Evolutionary conservation across 371 early-diverging fungal species (phyloP), one percentile per base, ranked within the genome.

Genomic region (Syncephalis fuscata): DNA sequence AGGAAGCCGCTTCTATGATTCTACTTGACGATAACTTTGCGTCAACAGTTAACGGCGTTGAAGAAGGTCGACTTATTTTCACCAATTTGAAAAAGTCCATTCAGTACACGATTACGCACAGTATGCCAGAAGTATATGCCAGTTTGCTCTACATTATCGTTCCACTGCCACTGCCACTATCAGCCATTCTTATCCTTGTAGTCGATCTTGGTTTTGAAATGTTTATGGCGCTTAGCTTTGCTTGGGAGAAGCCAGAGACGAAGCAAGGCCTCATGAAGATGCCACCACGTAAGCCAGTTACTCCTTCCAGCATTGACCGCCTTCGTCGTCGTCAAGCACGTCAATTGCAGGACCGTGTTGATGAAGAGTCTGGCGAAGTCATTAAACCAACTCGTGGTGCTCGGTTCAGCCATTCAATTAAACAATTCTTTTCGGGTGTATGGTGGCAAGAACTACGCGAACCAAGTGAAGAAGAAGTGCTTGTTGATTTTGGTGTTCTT

Each of bases 1-100:
- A 98, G 63, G 92, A 96, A 52, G 93, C 95, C 9, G 94, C 98
- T 16, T 74, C 88, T 40, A 96, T 98, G 91, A 88, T 98, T 52
- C 62, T 98, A 49, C 58, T 93, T 22, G 92, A 95, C 62, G 92
- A 49, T 51, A 56, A 58, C 23, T 54, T 53, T 50, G 55, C 55
- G 23, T 50, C 55, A 15, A 48, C 62, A 7, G 48, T 53, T 4
- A 42, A 51, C 14, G 54, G 54, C 22, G 48, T 60, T 32, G 60
- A 83, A 59, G 91, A 94, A 59, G 95, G 95, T 37, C 85, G 97
- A 25, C 65, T 94, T 53, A 90, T 92, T 53, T 96, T 96, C 64
- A 66, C 74, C 55, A 97, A 97, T 63, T 61, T 97, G 56, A 92
- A 92, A 58, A 97, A 97, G 62, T 79, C 82, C 5, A 84, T 94